Base-by-base conservation (phyloP, 768 basidiomycete genomes). In the Amanita molliuscula region DNA sequence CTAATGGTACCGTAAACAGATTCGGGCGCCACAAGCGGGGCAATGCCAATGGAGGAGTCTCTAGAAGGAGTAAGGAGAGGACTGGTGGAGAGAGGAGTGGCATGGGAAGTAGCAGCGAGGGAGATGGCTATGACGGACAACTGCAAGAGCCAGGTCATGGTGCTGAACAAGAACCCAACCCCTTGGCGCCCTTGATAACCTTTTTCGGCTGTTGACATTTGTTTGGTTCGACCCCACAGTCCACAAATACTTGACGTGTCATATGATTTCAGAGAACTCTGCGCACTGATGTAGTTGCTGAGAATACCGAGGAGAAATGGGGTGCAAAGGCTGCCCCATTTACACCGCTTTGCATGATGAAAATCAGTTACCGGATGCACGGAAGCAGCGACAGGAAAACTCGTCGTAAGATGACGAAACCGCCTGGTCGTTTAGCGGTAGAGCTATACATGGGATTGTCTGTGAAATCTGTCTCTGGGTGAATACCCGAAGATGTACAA, bases 1-100 rank as follows among this genome's bases (percentile, higher is more conserved):
- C 86, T 82, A 63, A 94, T 69, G 50, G 78, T 71, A 46, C 82
- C 81, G 66, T 87, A 81, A 47, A 79, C 76, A 60, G 85, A 82
- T 54, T 78, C 68, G 34, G 68, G 68, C 33, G 70, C 74, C 48
- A 75, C 55, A 45, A 88, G 66, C 26, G 86, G 85, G 7, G 86
- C 87, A 43, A 81, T 63, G 13, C 70, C 56, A 35, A 84, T 61
- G 38, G 76, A 68, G 20, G 74, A 66, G 41, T 72, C 71, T 35
- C 61, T 55, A 13, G 66, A 59, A 21, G 59, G 55, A 35, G 63
- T 41, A 42, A 58, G 56, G 51, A 64, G 59, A 26, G 68, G 60
- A 53, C 56, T 63, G n/a, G 76, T 78, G 48, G 75, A 75, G 48
- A 77, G 72, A n/a, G 77, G 76, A 9, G 74, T 72, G 10, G 74